A percentile compares a stretch with the other conserved stretches of the same genome.
phyloP scores from a whole-genome alignment of 257 asterid genomes.

The Anisodus tanguticus region DNA sequence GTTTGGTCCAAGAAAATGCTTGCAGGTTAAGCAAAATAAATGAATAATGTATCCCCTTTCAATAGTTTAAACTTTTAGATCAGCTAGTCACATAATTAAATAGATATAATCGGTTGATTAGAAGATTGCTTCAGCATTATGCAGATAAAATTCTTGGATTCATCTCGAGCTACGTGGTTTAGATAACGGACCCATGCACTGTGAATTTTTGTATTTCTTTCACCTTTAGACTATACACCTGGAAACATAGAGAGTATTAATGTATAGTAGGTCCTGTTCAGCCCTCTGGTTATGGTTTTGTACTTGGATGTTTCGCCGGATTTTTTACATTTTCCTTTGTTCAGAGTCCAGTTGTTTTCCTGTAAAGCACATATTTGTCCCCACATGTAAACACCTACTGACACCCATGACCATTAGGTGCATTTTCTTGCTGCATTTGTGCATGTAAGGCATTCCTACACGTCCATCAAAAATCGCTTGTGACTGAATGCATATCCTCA shows the following conservation, averaged over 20 bases:
- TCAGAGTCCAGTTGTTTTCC: slow-evolving; percentile 22
- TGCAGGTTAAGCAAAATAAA: not conserved
- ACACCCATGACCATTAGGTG: slow-evolving; percentile 19
- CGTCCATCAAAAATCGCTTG: not conserved
- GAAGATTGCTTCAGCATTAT: not conserved
- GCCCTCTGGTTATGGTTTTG: not conserved
- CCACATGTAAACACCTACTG: not conserved
- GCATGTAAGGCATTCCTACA: not conserved
- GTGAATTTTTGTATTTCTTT: not conserved
- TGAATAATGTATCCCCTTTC: not conserved
- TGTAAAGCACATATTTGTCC: slow-evolving; percentile 18
- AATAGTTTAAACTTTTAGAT: not conserved
- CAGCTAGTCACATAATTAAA: not conserved
- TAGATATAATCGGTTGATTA: not conserved
- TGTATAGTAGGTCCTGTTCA: not conserved
- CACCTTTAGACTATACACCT: not conserved
- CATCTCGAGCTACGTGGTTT: not conserved
- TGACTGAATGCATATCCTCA: not conserved
- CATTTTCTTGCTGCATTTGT: not conserved
- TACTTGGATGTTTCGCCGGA: not conserved
- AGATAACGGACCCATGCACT: not conserved
- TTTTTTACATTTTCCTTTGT: not conserved
- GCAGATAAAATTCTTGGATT: not conserved
- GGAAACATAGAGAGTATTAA: not conserved
- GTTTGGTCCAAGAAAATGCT: not conserved